Base-by-base conservation (phyloP, 805 yeast genomes). In the Kurtzmaniella cleridarum region DNA sequence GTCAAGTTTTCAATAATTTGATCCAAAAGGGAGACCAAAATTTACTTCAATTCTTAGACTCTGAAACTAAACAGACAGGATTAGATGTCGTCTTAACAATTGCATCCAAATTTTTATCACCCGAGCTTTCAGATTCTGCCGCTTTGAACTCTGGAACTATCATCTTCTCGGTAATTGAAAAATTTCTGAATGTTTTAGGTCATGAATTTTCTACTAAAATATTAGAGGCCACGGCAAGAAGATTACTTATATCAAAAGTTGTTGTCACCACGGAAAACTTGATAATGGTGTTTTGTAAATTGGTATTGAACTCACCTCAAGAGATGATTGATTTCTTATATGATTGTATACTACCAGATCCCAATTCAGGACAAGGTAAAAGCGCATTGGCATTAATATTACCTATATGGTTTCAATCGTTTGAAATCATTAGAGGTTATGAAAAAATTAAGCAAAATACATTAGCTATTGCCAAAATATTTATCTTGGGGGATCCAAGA, bases 361-460 rank as follows among this genome's bases (percentile, higher is more conserved):
- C n/a, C 20, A 17, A 7, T 3, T 43, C 51, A 3, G 49, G 49
- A 11, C 40, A 42, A 24, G 39, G 39, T 29, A 51, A 47, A 32
- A 49, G 69, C 18, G 81, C 84, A 1, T 63, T 89, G 8, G 64
- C 64, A 17, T 59, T 73, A 3, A 76, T 87, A 1, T 56, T 91
- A 37, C 81, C 82, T 2, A 81, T 84, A 37, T 93, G 98, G 98
- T 73, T 91, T 35, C 78, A 76, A 18, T 75, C 87, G 2, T 90
- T 87, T 59, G 91, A 86, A 49, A 78, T 82, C 2, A 75, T 90
- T 30, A 71, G 91, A 43, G 96, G 97, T 0, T 79, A 73, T 41
- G 84, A 79, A 20, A 78, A 78, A 41, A 87, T 90, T 35, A 71
- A 76, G 44, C 78, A 69, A 32, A 78, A 77, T 50, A 73, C 85